These are phyloP conservation scores for Aspergillus viridinutans DNA, from an alignment of 2,329 filamentous ascomycete genomes.

Conservation along the genomic window DNA sequence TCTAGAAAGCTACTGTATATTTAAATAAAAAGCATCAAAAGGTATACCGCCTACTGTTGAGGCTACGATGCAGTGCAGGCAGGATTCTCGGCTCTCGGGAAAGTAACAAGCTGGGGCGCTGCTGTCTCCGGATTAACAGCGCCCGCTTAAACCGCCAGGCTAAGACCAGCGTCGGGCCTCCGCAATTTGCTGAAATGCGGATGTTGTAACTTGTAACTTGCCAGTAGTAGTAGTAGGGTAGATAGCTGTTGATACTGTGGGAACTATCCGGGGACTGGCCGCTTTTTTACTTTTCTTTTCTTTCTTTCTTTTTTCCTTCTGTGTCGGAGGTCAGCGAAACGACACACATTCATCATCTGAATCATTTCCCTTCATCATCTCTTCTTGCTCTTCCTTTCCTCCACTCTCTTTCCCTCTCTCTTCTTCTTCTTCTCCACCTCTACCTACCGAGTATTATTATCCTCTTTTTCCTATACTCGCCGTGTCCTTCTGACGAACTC, in stretches of 20 bases:
- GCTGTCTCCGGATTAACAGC: conserved; percentile 13
- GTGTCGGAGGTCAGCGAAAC: not conserved
- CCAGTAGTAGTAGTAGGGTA: too few relatives aligned
- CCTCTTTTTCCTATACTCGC: conserved; percentile 20
- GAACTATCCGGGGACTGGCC: not conserved
- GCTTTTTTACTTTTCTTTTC: not conserved
- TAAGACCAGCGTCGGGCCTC: conserved; percentile 2
- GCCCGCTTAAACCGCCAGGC: not conserved
- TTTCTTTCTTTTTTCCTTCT: not conserved
- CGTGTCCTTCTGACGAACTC: conserved; percentile 18
- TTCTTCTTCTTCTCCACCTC: not conserved
- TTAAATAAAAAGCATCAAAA: too few relatives aligned
- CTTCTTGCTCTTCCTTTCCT: not conserved
- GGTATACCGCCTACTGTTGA: not conserved
- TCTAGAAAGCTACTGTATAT: too few relatives aligned
- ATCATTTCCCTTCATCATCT: not conserved
- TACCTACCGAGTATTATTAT: not conserved
- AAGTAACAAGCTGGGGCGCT: conserved; percentile 1
- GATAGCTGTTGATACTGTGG: too few relatives aligned
- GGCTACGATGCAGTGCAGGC: not conserved
- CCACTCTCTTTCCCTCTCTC: not conserved
- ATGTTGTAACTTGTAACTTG: not conserved
- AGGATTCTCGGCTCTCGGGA: not conserved
- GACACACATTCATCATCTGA: not conserved
- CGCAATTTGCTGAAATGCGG: conserved; percentile 14